A percentile compares a stretch with the other conserved stretches of the same genome.
Evolutionary conservation across 2,329 filamentous ascomycete species (phyloP).

Genomic region (Fusarium tjaetaba): DNA sequence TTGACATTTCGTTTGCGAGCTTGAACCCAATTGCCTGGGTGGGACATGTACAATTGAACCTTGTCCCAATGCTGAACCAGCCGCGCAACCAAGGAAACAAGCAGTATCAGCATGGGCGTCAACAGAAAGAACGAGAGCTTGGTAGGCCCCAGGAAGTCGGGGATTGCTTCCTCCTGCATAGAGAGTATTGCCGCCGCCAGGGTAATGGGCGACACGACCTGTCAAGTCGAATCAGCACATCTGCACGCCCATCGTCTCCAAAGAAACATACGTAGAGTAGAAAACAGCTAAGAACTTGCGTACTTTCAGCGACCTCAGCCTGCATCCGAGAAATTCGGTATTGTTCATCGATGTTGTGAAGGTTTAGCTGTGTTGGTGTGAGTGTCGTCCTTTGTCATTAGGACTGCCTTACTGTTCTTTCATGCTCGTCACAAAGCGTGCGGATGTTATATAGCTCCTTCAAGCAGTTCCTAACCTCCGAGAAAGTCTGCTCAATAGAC

Average conservation of each 20-base stretch:
- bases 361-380: background rate
- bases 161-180: slow-evolving; percentile 24
- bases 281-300: background rate
- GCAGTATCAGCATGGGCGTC: background rate
- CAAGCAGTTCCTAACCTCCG: background rate
- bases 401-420: background rate
- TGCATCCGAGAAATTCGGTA: background rate
- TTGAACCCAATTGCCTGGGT: background rate
- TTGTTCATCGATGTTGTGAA: background rate
- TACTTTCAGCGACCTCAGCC: background rate
- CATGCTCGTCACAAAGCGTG: background rate
- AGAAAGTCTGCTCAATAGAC: background rate
- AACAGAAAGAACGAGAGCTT: background rate
- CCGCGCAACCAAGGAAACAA: background rate
- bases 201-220: background rate
- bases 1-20: background rate
- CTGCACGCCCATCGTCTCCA: rapidly evolving
- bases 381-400: background rate
- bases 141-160: background rate
- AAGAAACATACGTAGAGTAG: background rate
- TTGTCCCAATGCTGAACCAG: background rate
- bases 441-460: background rate
- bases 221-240: background rate
- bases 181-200: slow-evolving; percentile 15
- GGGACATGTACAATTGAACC: background rate